Evolutionary conservation across 768 basidiomycete genomes (phyloP).

Genomic region (Amanita inopinata): DNA sequence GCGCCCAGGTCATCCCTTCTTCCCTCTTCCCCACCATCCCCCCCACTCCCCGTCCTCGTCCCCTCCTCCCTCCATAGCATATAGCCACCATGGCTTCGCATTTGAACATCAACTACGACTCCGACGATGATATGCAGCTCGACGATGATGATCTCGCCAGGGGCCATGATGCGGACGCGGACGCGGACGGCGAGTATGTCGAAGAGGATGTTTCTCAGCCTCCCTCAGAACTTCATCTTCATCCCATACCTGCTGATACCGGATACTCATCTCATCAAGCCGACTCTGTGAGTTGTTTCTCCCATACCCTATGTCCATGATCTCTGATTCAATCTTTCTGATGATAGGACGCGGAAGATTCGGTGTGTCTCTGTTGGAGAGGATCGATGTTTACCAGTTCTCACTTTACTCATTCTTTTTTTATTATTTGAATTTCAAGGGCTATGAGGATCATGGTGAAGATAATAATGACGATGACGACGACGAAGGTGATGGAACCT

Average conservation of each 20-base stretch:
- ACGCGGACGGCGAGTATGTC: slow-evolving; percentile 54
- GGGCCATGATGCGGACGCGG: slow-evolving; percentile 50
- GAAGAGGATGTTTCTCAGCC: slow-evolving; percentile 38
- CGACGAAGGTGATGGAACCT: slow-evolving; percentile 67
- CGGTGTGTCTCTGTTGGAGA: slow-evolving; percentile 32
- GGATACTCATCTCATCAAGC: slow-evolving; percentile 17
- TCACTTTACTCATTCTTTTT: slow-evolving; percentile 13
- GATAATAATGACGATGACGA: slow-evolving; percentile 48
- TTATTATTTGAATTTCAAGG: slow-evolving; percentile 25
- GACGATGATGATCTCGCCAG: slow-evolving; percentile 44
- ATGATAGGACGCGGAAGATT: slow-evolving; percentile 44
- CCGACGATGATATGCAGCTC: slow-evolving; percentile 61
- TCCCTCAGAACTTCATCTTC: slow-evolving; percentile 26
- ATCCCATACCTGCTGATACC: slow-evolving; percentile 18
- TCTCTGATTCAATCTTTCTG: slow-evolving; percentile 11
- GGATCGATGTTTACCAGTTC: slow-evolving; percentile 9
- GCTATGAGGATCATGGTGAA: slow-evolving; percentile 48
- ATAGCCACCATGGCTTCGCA: slow-evolving; percentile 25
- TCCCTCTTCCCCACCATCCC: slow-evolving; percentile 26
- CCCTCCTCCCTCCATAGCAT: slow-evolving; percentile 16
- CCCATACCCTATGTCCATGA: slow-evolving; percentile 10
- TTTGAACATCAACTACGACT: slow-evolving; percentile 51
- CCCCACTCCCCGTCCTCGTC: slow-evolving; percentile 17
- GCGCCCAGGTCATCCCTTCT: slow-evolving; percentile 36
- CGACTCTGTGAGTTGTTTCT: slow-evolving; percentile 30